These are phyloP conservation scores for Fraxinus excelsior DNA, from an alignment of 257 asterid species.

Conservation along the genomic window DNA sequence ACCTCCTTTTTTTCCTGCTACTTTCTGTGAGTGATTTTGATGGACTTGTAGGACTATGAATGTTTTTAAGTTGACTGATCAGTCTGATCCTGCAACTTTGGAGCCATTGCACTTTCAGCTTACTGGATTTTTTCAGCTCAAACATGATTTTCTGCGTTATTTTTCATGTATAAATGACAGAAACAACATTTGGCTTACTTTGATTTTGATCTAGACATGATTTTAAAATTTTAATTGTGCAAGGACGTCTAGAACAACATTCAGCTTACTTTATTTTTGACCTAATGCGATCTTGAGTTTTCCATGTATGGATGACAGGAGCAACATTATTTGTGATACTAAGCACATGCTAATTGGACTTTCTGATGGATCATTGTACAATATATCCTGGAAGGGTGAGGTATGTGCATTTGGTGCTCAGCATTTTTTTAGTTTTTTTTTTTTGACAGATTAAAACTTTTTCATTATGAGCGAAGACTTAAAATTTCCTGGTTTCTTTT, in stretches of 20 bases:
- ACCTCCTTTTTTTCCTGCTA: conserved; percentile 17
- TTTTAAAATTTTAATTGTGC: background rate
- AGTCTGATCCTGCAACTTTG: conserved; percentile 4
- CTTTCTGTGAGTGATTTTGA: conserved; percentile 20
- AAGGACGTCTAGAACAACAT: background rate
- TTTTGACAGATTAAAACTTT: conserved; percentile 5
- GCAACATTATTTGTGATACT: conserved; percentile 94
- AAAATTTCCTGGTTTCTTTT: conserved; percentile 13
- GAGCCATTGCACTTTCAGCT: conserved; percentile 18
- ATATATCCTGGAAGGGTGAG: conserved; percentile 99
- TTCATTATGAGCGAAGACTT: background rate
- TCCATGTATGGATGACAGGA: conserved; percentile 60
- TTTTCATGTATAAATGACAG: conserved; percentile 13
- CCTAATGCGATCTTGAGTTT: conserved; percentile 14
- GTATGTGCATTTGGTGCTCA: conserved; percentile 50
- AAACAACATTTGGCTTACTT: conserved; percentile 13
- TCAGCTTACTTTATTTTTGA: background rate
- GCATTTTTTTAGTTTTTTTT: conserved; percentile 9
- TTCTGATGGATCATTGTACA: conserved; percentile 94
- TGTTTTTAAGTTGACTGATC: conserved; percentile 4
- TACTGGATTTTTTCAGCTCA: conserved; percentile 12
- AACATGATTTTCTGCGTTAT: conserved; percentile 10
- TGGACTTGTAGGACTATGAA: conserved; percentile 7
- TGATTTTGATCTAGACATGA: conserved; percentile 7
- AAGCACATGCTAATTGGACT: conserved; percentile 89